Evolutionary conservation across 441 rosid genomes (phyloP), one percentile per base, ranked within the genome.

Genomic region (Adansonia madagascariensis): DNA sequence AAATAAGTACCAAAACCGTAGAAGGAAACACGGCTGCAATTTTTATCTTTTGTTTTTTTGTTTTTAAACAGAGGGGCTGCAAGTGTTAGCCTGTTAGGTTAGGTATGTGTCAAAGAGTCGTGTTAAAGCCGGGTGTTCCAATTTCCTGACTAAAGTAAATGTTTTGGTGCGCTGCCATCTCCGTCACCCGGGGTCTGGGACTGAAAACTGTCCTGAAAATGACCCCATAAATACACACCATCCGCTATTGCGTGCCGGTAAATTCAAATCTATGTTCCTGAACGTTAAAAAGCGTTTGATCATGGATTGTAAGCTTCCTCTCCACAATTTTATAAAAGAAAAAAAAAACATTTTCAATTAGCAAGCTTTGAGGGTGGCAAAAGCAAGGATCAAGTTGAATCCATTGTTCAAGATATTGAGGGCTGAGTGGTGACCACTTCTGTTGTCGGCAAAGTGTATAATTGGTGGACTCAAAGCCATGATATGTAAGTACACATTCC

Each of bases 391-490:
- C n/a, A 53, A 53, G 56, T 52, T 7, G 6, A 14, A 52, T 52
- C 56, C 56, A 4, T 14, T 14, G 15, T 14, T n/a, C 56, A 14
- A n/a, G 57, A n/a, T 15, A 15, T 53, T 53, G 57, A n/a, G 18
- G 57, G 18, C 20, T n/a, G 8, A n/a, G 18, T 31, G 35, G 35
- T 31, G 35, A 31, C 35, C 35, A 31, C 35, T 31, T 4, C 18
- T 4, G 57, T 18, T 64, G 69, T 77, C 75, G 75, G 74, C 79
- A 11, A 41, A 0, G 10, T n/a, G 7, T 31, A 8, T 68, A 55
- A 77, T 68, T 77, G 17, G 66, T 46, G 27, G 35, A 63, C 7
- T 41, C 71, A 17, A 8, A 20, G 22, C 4, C 6, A 56, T n/a
- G 20, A 56, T 17, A n/a, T 18, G 6, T 5, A 41, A 2, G 22